Base-by-base conservation (phyloP, 2,329 filamentous ascomycete species). In the Penicillium aurantiogriseum region DNA sequence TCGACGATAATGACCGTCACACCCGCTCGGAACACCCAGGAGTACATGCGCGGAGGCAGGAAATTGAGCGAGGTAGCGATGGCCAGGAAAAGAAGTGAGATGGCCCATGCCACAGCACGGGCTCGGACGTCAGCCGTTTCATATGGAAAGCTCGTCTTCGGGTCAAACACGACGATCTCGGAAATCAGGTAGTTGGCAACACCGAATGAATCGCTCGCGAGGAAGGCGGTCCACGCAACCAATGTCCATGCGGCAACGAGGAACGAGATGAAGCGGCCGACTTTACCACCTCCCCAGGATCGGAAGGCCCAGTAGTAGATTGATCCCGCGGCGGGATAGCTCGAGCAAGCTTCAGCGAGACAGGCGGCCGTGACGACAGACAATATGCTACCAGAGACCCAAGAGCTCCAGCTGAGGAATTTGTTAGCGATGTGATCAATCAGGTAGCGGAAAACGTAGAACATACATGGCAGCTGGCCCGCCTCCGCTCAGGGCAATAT, bases 231-330 rank as follows among this genome's bases (percentile, higher is more conserved):
- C 81, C 81, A 84, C 0, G 81, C 81, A 2, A 81, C 83, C 0
- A 80, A 80, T 51, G 77, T 80, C 81, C 81, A 84, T 77, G 80
- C 83, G 0, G 81, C 81, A 8, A 83, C 80, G 17, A 83, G 68
- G 63, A 81, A 82, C 1, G 65, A 67, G 48, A 68, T 29, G 66
- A 83, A 77, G 3, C 63, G 62, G 9, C 63, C 66, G 5, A 63
- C 4, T 25, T 59, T 52, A 39, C 68, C 66, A 52, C 65, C 66
- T 40, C 67, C 66, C 62, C 58, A 67, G 0, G 69, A 71, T 49
- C 65, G 58, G 47, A 67, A 70, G n/a, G 67, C 69, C 67, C 67
- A 71, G 55, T 69, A 70, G 58, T 71, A 71, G 31, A 70, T 71
- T 6, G 69, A 71, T 25, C 69, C 69, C 19, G 69, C 69, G 40